phyloP scores from a whole-genome alignment of 2,329 filamentous ascomycete genomes.

The Cordyceps tenuipes region DNA sequence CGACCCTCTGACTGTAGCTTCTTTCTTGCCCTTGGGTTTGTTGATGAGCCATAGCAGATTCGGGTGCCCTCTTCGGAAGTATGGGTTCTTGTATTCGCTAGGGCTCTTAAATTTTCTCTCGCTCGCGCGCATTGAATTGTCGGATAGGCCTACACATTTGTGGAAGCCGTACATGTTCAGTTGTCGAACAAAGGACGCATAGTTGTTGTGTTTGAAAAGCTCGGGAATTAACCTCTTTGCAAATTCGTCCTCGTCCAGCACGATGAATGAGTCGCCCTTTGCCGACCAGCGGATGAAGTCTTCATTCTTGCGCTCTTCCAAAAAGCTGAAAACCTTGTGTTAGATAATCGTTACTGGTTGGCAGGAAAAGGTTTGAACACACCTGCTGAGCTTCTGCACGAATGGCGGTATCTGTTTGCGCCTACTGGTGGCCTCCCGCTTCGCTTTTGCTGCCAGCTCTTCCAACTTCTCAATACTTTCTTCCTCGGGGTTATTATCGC shows the following conservation, averaged over 20 bases:
- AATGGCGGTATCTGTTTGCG: conserved; percentile 95
- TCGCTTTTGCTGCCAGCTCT: conserved; percentile 69
- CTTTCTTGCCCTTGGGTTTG: conserved; percentile 69
- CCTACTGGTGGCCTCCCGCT: conserved; percentile 80
- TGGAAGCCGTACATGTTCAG: conserved; percentile 98
- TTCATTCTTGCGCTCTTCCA: conserved; percentile 87
- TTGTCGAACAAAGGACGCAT: conserved; percentile 90
- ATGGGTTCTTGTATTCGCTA: conserved; percentile 96
- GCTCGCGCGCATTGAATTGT: conserved; percentile 96
- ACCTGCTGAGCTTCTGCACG: conserved; percentile 97
- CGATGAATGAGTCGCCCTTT: conserved; percentile 91
- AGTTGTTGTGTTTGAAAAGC: conserved; percentile 98
- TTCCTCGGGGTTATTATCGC: conserved; percentile 37
- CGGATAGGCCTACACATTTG: conserved; percentile 85
- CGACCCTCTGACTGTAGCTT: conserved; percentile 48
- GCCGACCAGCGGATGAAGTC: conserved; percentile 96
- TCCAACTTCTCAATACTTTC: conserved; percentile 75
- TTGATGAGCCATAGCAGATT: conserved; percentile 94
- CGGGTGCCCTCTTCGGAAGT: conserved; percentile 86
- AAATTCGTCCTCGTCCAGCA: conserved; percentile 95
- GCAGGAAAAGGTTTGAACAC: conserved; percentile 25
- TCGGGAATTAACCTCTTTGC: conserved; percentile 95
- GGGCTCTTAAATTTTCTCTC: conserved; percentile 96
- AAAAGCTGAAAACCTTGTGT: conserved; percentile 56
- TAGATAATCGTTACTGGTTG: conserved; percentile 14